These are phyloP conservation scores for Eragrostis nindensis DNA, from an alignment of 176 grass and related monocot species.

Conservation along the genomic window DNA sequence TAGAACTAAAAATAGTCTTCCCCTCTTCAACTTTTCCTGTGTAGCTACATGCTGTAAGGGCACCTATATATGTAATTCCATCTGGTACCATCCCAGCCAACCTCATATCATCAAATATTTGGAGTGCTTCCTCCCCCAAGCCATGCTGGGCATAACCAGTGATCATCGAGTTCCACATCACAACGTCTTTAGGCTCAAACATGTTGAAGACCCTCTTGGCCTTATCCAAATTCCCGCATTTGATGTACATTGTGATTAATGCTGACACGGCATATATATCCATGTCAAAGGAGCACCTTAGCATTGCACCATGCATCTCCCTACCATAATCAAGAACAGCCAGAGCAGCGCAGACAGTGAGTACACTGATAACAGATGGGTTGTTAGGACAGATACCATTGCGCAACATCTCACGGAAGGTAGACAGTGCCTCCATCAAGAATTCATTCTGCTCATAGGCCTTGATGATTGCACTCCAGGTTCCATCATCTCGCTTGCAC, in stretches of 20 bases:
- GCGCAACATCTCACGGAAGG: constrained; percentile 58
- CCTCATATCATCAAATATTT: constrained; percentile 62
- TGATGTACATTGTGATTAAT: constrained; percentile 77
- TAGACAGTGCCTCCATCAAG: constrained; percentile 58
- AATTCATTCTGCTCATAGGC: constrained; percentile 74
- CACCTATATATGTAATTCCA: constrained; percentile 80
- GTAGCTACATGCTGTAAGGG: constrained; percentile 78
- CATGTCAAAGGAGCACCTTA: constrained; percentile 55
- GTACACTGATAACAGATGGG: constrained; percentile 67
- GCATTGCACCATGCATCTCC: constrained; percentile 61
- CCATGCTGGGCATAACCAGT: constrained; percentile 83
- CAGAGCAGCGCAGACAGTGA: constrained; percentile 56
- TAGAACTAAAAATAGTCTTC: constrained; percentile 61
- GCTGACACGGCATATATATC: constrained; percentile 69
- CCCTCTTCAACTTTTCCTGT: constrained; percentile 79
- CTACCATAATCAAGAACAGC: constrained; percentile 73
- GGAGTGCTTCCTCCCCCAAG: constrained; percentile 71
- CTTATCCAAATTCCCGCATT: constrained; percentile 64
- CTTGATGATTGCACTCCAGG: constrained; percentile 80
- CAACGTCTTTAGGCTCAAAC: constrained; percentile 71
- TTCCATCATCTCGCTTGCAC: constrained; percentile 53
- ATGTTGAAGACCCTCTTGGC: constrained; percentile 59
- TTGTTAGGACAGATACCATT: constrained; percentile 61
- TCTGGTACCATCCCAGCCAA: constrained; percentile 50
- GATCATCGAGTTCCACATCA: constrained; percentile 91